Evolutionary conservation across 2,329 filamentous ascomycete genomes (phyloP), one percentile per base, ranked within the genome.

Genomic region (Neobulgaria alba): DNA sequence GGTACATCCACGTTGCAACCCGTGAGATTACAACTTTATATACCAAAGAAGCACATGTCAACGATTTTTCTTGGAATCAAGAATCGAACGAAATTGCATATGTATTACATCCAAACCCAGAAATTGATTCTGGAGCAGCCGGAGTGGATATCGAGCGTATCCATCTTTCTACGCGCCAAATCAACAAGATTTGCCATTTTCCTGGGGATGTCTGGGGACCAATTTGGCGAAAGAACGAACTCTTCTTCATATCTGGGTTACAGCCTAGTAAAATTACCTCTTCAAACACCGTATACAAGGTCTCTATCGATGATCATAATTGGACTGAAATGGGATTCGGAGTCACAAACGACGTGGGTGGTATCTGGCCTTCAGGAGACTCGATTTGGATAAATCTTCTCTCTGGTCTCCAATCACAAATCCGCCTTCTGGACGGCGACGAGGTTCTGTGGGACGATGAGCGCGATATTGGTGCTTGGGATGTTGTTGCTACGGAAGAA

Each of bases 61-160:
- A 31, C 1, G 52, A 56, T 16, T 50, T 61, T 35, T 39, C 47
- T 4, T 63, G 58, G 59, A 56, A 43, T 23, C 39, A 45, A 10
- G 52, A 58, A 37, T 51, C 54, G 2, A 46, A 42, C 9, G 38
- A 49, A 15, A 48, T 63, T 31, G 56, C 53, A 2, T 52, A 54
- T 14, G 39, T 47, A 5, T 43, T 46, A 16, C 37, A 40, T 2
- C 38, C 38, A 8, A 57, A 50, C 2, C 53, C 60, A 5, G 47
- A 61, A 30, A 45, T 57, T 14, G 57, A 61, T n/a, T 29, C n/a
- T n/a, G n/a, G n/a, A n/a, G n/a, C n/a, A n/a, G n/a, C n/a, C n/a
- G n/a, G n/a, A n/a, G n/a, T n/a, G n/a, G n/a, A n/a, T n/a, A n/a
- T n/a, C n/a, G n/a, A n/a, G n/a, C n/a, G n/a, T n/a, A n/a, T n/a